phyloP scores from a whole-genome alignment of 169 alveolate genomes.

The Plasmodium malariae region DNA sequence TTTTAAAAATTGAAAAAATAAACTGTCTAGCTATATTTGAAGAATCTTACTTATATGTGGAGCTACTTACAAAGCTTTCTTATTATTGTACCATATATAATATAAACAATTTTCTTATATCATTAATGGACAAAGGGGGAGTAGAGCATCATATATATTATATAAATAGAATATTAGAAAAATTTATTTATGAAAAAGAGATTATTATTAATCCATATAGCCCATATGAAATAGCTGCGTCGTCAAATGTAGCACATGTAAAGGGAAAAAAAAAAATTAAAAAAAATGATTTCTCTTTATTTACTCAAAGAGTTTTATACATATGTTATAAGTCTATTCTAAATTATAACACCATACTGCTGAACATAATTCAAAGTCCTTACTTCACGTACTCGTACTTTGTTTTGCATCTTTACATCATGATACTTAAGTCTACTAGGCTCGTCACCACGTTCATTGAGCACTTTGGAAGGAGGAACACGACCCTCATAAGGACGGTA shows the following conservation, averaged over 20 bases:
- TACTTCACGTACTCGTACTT: slow-evolving; percentile 40
- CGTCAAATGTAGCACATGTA: slow-evolving; percentile 1
- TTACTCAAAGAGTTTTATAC: slow-evolving; percentile 64
- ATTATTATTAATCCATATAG: slow-evolving; percentile 61
- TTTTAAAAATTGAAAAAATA: slow-evolving; percentile 53
- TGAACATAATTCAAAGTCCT: slow-evolving; percentile 37
- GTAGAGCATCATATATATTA: slow-evolving; percentile 68
- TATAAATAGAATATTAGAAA: slow-evolving; percentile 48
- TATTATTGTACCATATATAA: slow-evolving; percentile 44
- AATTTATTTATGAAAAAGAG: slow-evolving; percentile 59
- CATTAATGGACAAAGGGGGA: slow-evolving; percentile 60
- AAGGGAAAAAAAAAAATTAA: slow-evolving; percentile 2
- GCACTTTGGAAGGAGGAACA: slow-evolving; percentile 52
- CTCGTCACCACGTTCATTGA: slow-evolving; percentile 62
- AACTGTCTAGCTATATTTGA: slow-evolving; percentile 68
- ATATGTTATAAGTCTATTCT: slow-evolving; percentile 46
- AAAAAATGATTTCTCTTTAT: slow-evolving; percentile 40
- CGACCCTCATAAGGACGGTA: slow-evolving; percentile 68
- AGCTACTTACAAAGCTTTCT: slow-evolving; percentile 50
- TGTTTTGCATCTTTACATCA: slow-evolving; percentile 40
- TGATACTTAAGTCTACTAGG: slow-evolving; percentile 37
- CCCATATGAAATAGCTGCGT: slow-evolving; percentile 56
- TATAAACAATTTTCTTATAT: slow-evolving; percentile 38
- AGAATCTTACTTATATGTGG: slow-evolving; percentile 54
- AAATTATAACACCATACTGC: slow-evolving; percentile 46